Base-by-base conservation (phyloP, 2,329 filamentous ascomycete genomes). In the Alternaria hordeiaustralica region DNA sequence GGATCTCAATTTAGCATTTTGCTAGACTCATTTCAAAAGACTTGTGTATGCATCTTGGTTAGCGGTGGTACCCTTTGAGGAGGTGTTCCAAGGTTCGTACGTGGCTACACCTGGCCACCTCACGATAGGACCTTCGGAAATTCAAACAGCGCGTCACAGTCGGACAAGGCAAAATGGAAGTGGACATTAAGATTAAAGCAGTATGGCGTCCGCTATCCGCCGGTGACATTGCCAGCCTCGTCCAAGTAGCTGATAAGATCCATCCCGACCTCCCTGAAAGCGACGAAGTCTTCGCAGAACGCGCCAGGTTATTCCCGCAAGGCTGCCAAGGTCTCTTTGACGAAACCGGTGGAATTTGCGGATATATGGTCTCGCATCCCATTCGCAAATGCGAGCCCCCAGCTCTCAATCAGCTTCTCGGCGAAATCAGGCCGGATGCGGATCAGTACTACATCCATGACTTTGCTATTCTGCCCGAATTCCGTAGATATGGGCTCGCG, bases 401-500 rank as follows among this genome's bases (percentile, higher is more conserved):
- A 11, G 63, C 51, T 7, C 55, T 71, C 12, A 53, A 70, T 11
- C 51, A 23, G 2, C 21, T 70, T 6, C 53, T 70, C 3, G 55
- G 36, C n/a, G 36, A 58, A 8, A 66, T 70, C 8, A 9, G 56
- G 7, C 7, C 21, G 4, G 51, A 64, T 26, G 59, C 66, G 13
- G 60, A 69, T 15, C 68, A 71, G 46, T 72, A 69, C 21, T 72
- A 69, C 25, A 63, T 72, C 36, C 70, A 72, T 43, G 70, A 72
- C 47, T 25, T 72, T 2, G 68, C 68, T 4, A 68, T 72, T n/a
- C 25, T 72, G 2, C 61, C 66, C 6, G 55, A 43, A 11, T 33
- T 36, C n/a, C 63, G 60, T 12, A 65, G 70, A 4, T 18, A 26
- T 13, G 68, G 70, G 3, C 30, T 49, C 11, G 63, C 64, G 33